A percentile compares a stretch with the other conserved stretches of the same genome.
These are phyloP conservation scores for Dactylellina parvicollis DNA, from an alignment of 2,329 filamentous ascomycete species.

Conservation along the genomic window DNA sequence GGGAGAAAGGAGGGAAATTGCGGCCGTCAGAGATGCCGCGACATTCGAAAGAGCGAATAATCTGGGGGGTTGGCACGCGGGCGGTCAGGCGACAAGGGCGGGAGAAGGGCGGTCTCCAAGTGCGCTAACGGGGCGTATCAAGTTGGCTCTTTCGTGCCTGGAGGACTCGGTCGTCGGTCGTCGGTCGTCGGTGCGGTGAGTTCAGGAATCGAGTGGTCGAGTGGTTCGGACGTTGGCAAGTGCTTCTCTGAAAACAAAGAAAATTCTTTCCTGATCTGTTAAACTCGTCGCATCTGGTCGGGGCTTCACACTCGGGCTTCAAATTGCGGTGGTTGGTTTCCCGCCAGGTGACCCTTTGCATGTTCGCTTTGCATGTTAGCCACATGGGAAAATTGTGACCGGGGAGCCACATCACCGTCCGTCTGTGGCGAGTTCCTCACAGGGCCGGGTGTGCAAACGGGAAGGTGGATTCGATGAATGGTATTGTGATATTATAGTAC, in stretches of 20 bases:
- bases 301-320: slow-evolving; percentile 21
- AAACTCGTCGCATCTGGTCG: slow-evolving; percentile 27
- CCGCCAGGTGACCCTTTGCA: slow-evolving; percentile 48
- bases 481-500: slow-evolving; percentile 28
- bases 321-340: slow-evolving; percentile 49
- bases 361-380: slow-evolving; percentile 23
- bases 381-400: slow-evolving; percentile 19
- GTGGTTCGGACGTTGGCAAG: not conserved
- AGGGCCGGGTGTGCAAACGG: not conserved
- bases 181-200: not conserved
- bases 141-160: too few species aligned
- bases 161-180: not conserved
- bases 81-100: slow-evolving; percentile 32
- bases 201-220: not conserved
- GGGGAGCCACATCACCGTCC: slow-evolving; percentile 32
- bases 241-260: slow-evolving; percentile 7
- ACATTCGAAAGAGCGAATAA: slow-evolving; percentile 33
- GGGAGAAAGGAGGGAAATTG: slow-evolving; percentile 53
- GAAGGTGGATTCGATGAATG: not conserved
- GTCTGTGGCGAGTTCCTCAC: slow-evolving; percentile 37
- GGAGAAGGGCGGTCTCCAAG: not conserved
- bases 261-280: slow-evolving; percentile 41
- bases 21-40: slow-evolving; percentile 24
- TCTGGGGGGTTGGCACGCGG: slow-evolving; percentile 47
- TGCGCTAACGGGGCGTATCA: too few species aligned